These are phyloP conservation scores for Huntiella moniliformis DNA, from an alignment of 2,329 filamentous ascomycete genomes.

Conservation along the genomic window DNA sequence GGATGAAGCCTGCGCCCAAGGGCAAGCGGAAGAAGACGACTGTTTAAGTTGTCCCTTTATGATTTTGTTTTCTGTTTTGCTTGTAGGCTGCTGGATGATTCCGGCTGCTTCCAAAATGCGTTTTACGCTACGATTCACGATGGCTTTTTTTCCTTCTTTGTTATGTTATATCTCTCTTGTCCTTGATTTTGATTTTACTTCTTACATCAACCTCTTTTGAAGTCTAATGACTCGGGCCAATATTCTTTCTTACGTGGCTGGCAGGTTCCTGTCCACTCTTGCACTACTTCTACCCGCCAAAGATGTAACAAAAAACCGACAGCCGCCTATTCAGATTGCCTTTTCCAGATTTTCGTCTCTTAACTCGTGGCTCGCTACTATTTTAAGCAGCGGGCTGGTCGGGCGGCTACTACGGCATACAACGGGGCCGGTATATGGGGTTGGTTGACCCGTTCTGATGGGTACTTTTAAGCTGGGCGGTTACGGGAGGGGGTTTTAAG, in stretches of 20 bases:
- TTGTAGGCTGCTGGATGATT: conserved; percentile 2
- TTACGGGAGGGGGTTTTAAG: no score
- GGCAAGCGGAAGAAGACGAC: conserved; percentile 68
- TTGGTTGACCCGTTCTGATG: no score
- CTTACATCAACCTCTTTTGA: background rate
- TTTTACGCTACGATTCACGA: conserved; percentile 5
- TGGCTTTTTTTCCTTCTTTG: conserved; percentile 7
- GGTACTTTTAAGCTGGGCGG: no score
- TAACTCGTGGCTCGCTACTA: no score
- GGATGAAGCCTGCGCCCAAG: conserved; percentile 75
- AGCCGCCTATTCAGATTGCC: no score
- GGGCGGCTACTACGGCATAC: no score
- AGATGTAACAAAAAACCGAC: no score
- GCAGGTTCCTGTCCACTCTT: no score
- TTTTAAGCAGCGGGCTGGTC: no score
- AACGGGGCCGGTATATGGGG: no score
- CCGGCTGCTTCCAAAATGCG: conserved; percentile 1
- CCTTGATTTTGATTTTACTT: background rate
- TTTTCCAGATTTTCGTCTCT: no score
- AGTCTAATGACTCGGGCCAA: background rate
- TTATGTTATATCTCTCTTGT: conserved; percentile 1
- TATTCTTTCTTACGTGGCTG: background rate
- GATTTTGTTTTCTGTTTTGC: background rate
- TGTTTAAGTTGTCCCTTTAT: background rate
- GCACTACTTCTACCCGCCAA: no score